These are phyloP conservation scores for Penicillium antarcticum DNA, from an alignment of 495 filamentous ascomycete genomes.

Conservation along the genomic window DNA sequence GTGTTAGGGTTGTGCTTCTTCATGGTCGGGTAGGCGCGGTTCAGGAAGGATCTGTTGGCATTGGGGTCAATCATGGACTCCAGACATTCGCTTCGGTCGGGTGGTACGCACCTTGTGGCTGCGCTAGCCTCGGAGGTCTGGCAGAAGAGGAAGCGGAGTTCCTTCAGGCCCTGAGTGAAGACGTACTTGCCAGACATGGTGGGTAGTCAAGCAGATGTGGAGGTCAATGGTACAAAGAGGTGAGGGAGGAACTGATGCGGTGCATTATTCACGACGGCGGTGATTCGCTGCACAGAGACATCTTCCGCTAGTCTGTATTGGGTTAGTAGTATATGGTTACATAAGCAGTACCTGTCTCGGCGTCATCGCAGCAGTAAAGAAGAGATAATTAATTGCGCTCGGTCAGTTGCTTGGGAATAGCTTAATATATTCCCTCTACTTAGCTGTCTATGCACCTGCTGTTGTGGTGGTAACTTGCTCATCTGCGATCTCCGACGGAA, in stretches of 20 bases:
- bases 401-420: background rate
- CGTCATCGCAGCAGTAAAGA: slow-evolving; percentile 1
- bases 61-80: slow-evolving; percentile 12
- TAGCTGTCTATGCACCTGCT: background rate
- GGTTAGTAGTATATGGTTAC: slow-evolving; percentile 26
- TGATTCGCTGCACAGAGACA: slow-evolving; percentile 25
- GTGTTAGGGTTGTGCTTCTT: slow-evolving; percentile 97
- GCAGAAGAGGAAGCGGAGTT: slow-evolving; percentile 96
- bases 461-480: slow-evolving; percentile 8
- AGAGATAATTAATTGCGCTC: background rate
- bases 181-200: slow-evolving; percentile 90
- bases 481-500: slow-evolving; percentile 12
- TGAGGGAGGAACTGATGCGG: slow-evolving; percentile 4
- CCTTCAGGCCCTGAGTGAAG: slow-evolving; percentile 83
- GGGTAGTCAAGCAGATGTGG: slow-evolving; percentile 9
- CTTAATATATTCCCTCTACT: background rate
- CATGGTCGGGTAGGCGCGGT: slow-evolving; percentile 93
- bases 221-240: background rate
- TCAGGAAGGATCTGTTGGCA: slow-evolving; percentile 74
- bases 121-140: slow-evolving; percentile 87
- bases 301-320: slow-evolving; percentile 13
- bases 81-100: background rate
- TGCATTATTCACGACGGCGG: slow-evolving; percentile 24
- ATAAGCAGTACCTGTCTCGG: slow-evolving; percentile 30
- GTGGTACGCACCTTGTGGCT: slow-evolving; percentile 63